phyloP scores from a whole-genome alignment of 495 filamentous ascomycete species.

The Ramalina intermedia region DNA sequence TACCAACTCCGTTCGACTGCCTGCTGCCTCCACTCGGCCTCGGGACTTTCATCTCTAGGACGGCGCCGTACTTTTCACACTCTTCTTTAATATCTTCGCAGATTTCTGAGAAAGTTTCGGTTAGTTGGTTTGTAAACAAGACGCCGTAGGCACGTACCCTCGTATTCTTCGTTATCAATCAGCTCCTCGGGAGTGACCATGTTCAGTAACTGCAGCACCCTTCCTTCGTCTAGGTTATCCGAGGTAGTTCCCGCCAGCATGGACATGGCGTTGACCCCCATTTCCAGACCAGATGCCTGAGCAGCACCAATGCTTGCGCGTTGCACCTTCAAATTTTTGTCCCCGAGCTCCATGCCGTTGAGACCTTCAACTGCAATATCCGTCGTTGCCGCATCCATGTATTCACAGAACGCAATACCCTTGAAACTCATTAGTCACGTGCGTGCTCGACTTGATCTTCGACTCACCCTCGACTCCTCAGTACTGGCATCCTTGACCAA shows the following conservation, averaged over 20 bases:
- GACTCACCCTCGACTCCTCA: conserved; percentile 74
- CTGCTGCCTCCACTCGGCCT: conserved; percentile 67
- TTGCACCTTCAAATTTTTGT: conserved; percentile 67
- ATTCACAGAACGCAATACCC: conserved; percentile 97
- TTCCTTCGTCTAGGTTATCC: conserved; percentile 54
- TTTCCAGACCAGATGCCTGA: conserved; percentile 77
- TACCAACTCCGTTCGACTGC: conserved; percentile 80
- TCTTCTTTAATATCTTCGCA: conserved; percentile 83
- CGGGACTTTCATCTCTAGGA: conserved; percentile 81
- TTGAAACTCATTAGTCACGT: conserved; percentile 27
- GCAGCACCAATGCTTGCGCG: conserved; percentile 86
- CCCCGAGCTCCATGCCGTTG: conserved; percentile 83
- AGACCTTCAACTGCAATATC: conserved; percentile 81
- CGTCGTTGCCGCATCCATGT: conserved; percentile 60
- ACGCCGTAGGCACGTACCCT: conserved; percentile 40
- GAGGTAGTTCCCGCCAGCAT: conserved; percentile 93
- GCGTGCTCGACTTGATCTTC: conserved; percentile 1
- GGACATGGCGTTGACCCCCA: conserved; percentile 96
- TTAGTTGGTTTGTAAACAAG: not conserved
- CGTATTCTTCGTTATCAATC: conserved; percentile 84
- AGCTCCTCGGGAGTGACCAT: conserved; percentile 97
- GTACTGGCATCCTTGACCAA: conserved; percentile 77
- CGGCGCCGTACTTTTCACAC: conserved; percentile 74
- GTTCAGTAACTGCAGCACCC: conserved; percentile 85
- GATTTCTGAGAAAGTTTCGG: conserved; percentile 52